Evolutionary conservation across 2,329 filamentous ascomycete genomes (phyloP), one percentile per base, ranked within the genome.

Genomic region (Capronia coronata): DNA sequence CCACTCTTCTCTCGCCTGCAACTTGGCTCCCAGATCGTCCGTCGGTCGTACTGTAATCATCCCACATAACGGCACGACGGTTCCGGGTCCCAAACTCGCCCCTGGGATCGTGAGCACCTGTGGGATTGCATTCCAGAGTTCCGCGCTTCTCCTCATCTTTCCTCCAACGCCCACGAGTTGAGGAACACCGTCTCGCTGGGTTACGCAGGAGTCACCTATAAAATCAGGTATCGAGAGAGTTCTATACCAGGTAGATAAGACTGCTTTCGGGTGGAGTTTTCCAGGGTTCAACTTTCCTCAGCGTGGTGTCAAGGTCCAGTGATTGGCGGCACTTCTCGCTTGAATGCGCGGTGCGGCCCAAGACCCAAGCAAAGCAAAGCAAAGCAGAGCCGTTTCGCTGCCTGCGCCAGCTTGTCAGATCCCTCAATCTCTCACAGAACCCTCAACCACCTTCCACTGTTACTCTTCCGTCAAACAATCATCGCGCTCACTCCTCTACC

Each of bases 381-480:
- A n/a, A n/a, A n/a, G n/a, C n/a, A n/a, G 40, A 35, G 43, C 6
- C 25, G 25, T 27, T 37, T 18, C 34, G 34, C 49, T 55, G 55
- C 55, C 55, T 57, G 55, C 54, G 51, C 54, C 43, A 39, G 41
- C 45, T n/a, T 27, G 23, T 43, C 49, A 43, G 49, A 42, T 29
- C 48, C 43, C 41, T 55, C 32, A 41, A 37, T 51, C 48, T 37
- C 34, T 19, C 34, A 18, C 34, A 19, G 34, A 37, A 16, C 34
- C 32, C 39, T 46, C 49, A 46, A 30, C 45, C 34, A 46, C 40
- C 19, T 43, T 38, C 32, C 45, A 32, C 27, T 32, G 21, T 39
- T 22, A 46, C 51, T 27, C 10, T 43, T 46, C 32, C 38, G 38
- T 40, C 48, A 41, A 42, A 37, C 43, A 46, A 50, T 45, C 52